These are phyloP conservation scores for Penicillium riverlandense DNA, from an alignment of 495 filamentous ascomycete species.

Conservation along the genomic window DNA sequence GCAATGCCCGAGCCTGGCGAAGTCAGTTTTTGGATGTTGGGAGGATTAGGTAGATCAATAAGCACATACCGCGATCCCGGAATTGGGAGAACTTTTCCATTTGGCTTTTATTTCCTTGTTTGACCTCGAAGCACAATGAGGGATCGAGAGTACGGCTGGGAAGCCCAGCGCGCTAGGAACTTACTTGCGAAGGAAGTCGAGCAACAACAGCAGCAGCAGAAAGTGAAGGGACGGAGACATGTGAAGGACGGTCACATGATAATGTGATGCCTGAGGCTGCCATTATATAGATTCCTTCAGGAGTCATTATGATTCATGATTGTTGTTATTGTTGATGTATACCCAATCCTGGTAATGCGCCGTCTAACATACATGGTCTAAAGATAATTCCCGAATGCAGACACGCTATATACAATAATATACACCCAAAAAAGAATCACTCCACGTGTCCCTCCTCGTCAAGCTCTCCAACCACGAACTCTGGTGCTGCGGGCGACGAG, in stretches of 20 bases:
- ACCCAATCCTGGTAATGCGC: too few relatives aligned
- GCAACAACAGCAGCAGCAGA: too few relatives aligned
- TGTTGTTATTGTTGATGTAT: too few relatives aligned
- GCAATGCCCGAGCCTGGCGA: conserved; percentile 83
- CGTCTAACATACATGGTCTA: too few relatives aligned
- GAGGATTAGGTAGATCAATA: too few relatives aligned
- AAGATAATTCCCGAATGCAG: background rate
- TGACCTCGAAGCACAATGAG: background rate
- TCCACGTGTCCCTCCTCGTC: conserved; percentile 5
- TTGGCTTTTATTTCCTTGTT: background rate
- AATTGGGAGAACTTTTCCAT: conserved; percentile 99
- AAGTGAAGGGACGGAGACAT: too few relatives aligned
- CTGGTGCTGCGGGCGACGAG: conserved; percentile 2
- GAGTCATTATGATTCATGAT: too few relatives aligned
- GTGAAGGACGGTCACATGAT: background rate
- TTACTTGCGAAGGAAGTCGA: too few relatives aligned
- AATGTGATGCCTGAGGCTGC: background rate
- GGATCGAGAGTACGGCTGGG: background rate
- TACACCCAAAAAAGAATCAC: conserved; percentile 13
- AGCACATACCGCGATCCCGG: conserved; percentile 72
- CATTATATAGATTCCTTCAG: too few relatives aligned
- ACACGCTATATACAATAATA: background rate
- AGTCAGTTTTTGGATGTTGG: conserved; percentile 3
- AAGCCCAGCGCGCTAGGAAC: too few relatives aligned
- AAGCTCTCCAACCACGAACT: conserved; percentile 20